Evolutionary conservation across 805 yeast species (phyloP).

Genomic region (Spathaspora boniae): DNA sequence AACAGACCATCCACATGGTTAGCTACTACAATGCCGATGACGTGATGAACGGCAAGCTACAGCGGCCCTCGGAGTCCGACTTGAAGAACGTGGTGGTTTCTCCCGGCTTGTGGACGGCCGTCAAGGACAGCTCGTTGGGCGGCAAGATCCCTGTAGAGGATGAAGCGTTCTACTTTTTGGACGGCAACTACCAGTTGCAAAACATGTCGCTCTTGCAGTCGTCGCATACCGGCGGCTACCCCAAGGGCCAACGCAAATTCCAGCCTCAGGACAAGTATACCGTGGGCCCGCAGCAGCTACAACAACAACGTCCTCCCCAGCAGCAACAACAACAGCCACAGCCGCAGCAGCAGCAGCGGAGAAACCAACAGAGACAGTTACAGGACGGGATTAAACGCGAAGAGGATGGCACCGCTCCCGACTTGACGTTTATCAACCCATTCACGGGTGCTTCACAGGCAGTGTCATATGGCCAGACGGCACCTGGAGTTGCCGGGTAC

Average conservation of each 20-base stretch:
- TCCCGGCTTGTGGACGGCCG: constrained; percentile 49
- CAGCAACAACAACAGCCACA: constrained; percentile 1
- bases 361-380: constrained; percentile 1
- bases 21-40: constrained; percentile 78
- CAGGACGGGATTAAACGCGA: constrained; percentile 12
- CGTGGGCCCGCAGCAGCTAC: constrained; percentile 1
- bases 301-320: constrained; percentile 2
- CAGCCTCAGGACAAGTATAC: background rate
- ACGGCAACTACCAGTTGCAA: constrained; percentile 40
- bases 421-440: constrained; percentile 20
- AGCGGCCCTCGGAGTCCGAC: constrained; percentile 54
- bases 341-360: constrained; percentile 3
- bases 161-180: constrained; percentile 48
- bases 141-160: constrained; percentile 50
- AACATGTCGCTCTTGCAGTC: constrained; percentile 31
- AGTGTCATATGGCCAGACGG: constrained; percentile 3
- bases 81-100: constrained; percentile 50
- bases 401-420: constrained; percentile 11
- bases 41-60: constrained; percentile 54
- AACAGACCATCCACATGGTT: constrained; percentile 64
- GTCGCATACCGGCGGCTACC: constrained; percentile 4
- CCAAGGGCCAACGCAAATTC: background rate
- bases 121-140: constrained; percentile 58
- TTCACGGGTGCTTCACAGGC: constrained; percentile 14
- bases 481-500: constrained; percentile 1